Conservation (phyloP, 106 monocot species). For the Dioscorea zingiberensis region DNA sequence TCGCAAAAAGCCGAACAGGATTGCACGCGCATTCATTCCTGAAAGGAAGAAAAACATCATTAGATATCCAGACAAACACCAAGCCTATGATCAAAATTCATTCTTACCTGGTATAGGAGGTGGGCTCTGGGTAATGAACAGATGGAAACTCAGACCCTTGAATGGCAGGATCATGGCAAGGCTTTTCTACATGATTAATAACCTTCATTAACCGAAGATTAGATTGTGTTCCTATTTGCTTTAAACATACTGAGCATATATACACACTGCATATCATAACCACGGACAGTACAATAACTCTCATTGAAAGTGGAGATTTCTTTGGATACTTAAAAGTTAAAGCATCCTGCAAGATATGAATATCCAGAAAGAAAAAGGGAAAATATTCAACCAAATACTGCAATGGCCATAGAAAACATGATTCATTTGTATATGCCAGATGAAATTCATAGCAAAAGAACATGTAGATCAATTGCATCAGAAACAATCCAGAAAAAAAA, state of each 20-base stretch:
- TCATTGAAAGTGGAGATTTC: neutral
- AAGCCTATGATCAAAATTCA: neutral
- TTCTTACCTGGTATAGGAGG: slow-evolving; percentile 2
- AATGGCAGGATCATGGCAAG: slow-evolving; percentile 2
- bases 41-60: neutral
- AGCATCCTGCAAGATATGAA: slow-evolving; percentile 1
- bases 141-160: neutral
- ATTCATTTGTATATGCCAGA: too few species aligned
- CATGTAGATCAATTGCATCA: neutral
- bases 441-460: neutral
- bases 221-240: slow-evolving; percentile 1
- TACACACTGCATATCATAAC: slow-evolving; percentile 10
- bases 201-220: neutral
- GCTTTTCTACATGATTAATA: neutral
- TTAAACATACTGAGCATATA: slow-evolving; percentile 12
- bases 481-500: neutral
- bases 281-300: neutral
- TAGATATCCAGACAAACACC: neutral
- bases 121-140: slow-evolving; percentile 1
- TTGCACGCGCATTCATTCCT: neutral
- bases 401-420: too few species aligned
- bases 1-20: neutral
- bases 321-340: slow-evolving; percentile 7
- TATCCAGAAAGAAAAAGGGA: neutral
- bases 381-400: too few species aligned